These are phyloP conservation scores for Dryas integrifolia DNA, from an alignment of 331 rosid genomes.

Conservation along the genomic window DNA sequence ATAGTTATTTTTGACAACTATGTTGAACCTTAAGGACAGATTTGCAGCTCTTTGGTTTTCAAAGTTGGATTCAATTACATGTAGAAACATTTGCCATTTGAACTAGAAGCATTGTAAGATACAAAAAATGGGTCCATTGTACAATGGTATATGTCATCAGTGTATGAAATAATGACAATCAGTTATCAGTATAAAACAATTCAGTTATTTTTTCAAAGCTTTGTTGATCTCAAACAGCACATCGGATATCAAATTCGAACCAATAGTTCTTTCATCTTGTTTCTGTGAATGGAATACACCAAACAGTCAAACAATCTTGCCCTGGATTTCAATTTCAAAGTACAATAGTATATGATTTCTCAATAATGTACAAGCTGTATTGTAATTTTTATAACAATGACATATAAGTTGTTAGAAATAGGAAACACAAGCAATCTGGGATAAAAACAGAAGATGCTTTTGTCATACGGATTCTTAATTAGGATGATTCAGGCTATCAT, in stretches of 20 bases:
- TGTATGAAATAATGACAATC: slow-evolving; percentile 10
- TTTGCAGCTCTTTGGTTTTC: slow-evolving; percentile 26
- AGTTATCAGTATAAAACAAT: background rate
- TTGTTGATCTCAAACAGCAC: background rate
- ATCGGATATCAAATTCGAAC: background rate
- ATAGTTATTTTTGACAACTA: slow-evolving; percentile 13
- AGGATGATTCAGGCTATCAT: background rate
- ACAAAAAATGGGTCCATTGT: slow-evolving; percentile 22
- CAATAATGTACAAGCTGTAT: background rate
- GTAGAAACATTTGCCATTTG: slow-evolving; percentile 15
- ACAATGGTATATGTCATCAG: slow-evolving; percentile 18
- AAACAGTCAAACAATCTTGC: background rate
- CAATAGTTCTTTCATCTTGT: too few relatives aligned
- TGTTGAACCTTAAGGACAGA: slow-evolving; percentile 12
- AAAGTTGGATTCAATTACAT: slow-evolving; percentile 19
- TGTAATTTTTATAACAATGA: too few relatives aligned
- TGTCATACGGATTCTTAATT: background rate
- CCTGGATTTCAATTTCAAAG: background rate
- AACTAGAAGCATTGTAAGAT: slow-evolving; percentile 6
- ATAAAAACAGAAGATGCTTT: background rate
- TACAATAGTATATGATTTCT: background rate
- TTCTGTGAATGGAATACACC: background rate
- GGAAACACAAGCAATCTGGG: slow-evolving; percentile 1
- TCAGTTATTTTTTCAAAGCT: slow-evolving; percentile 5
- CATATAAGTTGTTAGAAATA: too few relatives aligned